These are phyloP conservation scores for Periconia digitata DNA, from an alignment of 2,329 filamentous ascomycete species.

Conservation along the genomic window DNA sequence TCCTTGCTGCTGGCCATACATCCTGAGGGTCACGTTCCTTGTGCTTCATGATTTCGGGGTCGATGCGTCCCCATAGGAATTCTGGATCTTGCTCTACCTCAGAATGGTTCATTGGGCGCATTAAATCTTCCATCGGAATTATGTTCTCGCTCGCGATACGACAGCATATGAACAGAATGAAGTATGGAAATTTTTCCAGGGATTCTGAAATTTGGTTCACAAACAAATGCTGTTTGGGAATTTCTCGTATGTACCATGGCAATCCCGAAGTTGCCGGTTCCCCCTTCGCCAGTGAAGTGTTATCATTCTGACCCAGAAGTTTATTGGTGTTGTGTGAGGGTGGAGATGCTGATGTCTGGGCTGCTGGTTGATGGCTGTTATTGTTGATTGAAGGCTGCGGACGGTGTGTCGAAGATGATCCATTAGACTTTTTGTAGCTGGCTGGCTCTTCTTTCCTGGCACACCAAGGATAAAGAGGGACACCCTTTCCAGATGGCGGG, in stretches of 20 bases:
- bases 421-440: neutral
- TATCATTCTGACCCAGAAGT: no score
- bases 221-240: constrained; percentile 34
- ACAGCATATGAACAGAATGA: constrained; percentile 36
- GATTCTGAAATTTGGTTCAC: constrained; percentile 15
- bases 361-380: no score
- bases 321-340: neutral
- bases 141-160: constrained; percentile 24
- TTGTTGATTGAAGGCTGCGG: constrained; percentile 9
- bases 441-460: neutral
- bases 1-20: constrained; percentile 29
- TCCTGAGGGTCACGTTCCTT: constrained; percentile 13
- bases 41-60: neutral
- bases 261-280: no score
- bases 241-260: constrained; percentile 26
- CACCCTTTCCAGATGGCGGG: no score
- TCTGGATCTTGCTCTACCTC: constrained; percentile 12
- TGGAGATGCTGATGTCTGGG: neutral
- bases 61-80: constrained; percentile 23
- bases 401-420: neutral
- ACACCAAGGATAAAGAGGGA: neutral
- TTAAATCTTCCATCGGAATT: constrained; percentile 15
- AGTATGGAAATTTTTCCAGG: constrained; percentile 27
- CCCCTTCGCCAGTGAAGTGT: no score
- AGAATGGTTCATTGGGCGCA: constrained; percentile 11